Conservation (phyloP, 2,329 filamentous ascomycete genomes). For the Fusarium torulosum region DNA sequence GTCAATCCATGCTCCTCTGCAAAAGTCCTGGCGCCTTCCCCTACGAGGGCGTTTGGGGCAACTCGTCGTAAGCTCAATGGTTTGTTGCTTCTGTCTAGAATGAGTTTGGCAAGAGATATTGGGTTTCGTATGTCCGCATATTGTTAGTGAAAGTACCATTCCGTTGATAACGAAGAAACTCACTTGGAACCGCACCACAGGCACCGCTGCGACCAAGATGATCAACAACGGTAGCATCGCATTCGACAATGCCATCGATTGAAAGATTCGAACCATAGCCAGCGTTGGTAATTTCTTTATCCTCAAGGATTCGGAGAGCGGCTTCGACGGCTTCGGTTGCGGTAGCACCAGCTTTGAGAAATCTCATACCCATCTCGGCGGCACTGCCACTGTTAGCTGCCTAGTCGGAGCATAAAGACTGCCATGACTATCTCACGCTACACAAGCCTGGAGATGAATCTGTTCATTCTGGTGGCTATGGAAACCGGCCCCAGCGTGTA, state of each 20-base stretch:
- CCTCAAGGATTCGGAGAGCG: constrained; percentile 88
- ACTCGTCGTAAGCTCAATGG: constrained; percentile 88
- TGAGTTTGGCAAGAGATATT: constrained; percentile 84
- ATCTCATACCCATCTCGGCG: constrained; percentile 83
- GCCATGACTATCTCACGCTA: constrained; percentile 73
- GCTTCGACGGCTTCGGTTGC: constrained; percentile 92
- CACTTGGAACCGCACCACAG: constrained; percentile 90
- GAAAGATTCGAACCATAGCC: constrained; percentile 96
- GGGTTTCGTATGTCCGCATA: constrained; percentile 89
- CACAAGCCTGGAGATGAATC: constrained; percentile 86
- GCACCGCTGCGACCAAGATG: constrained; percentile 92
- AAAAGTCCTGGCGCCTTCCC: constrained; percentile 87
- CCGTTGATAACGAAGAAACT: constrained; percentile 53
- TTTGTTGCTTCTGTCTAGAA: constrained; percentile 81
- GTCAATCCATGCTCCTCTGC: constrained; percentile 82
- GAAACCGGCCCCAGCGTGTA: constrained; percentile 95
- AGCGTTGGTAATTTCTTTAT: constrained; percentile 95
- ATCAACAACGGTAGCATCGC: constrained; percentile 93
- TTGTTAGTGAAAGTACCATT: background rate
- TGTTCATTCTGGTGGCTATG: constrained; percentile 89
- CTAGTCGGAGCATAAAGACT: background rate
- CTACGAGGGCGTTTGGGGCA: constrained; percentile 91
- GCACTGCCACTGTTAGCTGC: constrained; percentile 68
- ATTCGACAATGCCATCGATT: constrained; percentile 91
- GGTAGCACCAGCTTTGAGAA: constrained; percentile 81